phyloP scores from a whole-genome alignment of 805 yeast genomes.

The Monosporozyma unispora region DNA sequence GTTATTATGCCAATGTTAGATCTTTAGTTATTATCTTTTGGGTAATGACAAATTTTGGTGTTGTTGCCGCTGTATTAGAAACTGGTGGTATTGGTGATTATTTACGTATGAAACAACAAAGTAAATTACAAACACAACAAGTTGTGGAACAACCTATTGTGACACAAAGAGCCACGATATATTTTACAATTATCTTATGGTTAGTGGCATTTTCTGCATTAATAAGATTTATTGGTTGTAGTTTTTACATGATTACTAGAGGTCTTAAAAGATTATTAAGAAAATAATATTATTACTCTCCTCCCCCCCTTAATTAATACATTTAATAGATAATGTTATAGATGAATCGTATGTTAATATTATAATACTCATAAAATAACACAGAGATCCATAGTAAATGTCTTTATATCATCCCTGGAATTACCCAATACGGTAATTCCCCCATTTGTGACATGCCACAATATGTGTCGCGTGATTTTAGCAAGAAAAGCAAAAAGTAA shows the following conservation, averaged over 20 bases:
- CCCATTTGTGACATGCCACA: background rate
- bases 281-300: background rate
- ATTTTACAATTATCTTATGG: constrained; percentile 83
- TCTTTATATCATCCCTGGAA: background rate
- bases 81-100: constrained; percentile 64
- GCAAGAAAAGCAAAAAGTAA: too few relatives aligned
- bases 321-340: too few relatives aligned
- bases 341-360: too few relatives aligned
- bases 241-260: constrained; percentile 42
- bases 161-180: constrained; percentile 46
- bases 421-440: too few relatives aligned
- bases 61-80: constrained; percentile 75
- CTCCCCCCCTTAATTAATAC: too few relatives aligned
- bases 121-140: constrained; percentile 6
- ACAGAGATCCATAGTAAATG: background rate
- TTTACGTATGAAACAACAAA: constrained; percentile 14
- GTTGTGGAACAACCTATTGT: constrained; percentile 17
- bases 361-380: too few relatives aligned
- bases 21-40: constrained; percentile 83
- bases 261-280: constrained; percentile 18
- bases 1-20: constrained; percentile 85
- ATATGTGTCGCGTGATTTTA: too few relatives aligned
- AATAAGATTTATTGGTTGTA: constrained; percentile 71
- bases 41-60: constrained; percentile 77
- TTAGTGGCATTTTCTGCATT: constrained; percentile 85